These are phyloP conservation scores for Ascochyta viciae-villosae DNA, from an alignment of 2,329 filamentous ascomycete species.

Conservation along the genomic window DNA sequence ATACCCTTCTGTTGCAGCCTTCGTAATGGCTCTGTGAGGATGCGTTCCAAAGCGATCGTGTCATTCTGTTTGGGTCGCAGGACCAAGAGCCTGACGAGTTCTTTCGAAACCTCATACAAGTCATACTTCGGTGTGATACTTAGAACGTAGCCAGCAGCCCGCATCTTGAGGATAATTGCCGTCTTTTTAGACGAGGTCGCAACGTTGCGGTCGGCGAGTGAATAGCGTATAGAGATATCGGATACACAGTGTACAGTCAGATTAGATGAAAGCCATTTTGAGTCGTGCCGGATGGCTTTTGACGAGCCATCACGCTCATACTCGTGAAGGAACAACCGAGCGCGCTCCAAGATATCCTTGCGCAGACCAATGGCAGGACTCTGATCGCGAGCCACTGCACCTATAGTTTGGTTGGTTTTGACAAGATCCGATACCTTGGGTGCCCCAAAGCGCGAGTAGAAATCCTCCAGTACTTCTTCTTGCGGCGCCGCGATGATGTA, in stretches of 20 bases:
- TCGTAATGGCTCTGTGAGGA: constrained; percentile 83
- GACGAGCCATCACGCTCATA: constrained; percentile 69
- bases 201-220: constrained; percentile 74
- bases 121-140: constrained; percentile 80
- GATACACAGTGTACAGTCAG: constrained; percentile 79
- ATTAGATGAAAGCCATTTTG: constrained; percentile 89
- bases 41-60: constrained; percentile 87
- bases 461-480: constrained; percentile 83
- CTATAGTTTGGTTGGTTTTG: constrained; percentile 77
- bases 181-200: constrained; percentile 54
- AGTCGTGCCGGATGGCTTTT: constrained; percentile 78
- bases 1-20: constrained; percentile 87
- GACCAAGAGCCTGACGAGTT: constrained; percentile 81
- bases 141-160: constrained; percentile 70
- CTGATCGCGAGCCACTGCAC: constrained; percentile 70
- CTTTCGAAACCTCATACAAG: constrained; percentile 90
- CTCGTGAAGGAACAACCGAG: constrained; percentile 88
- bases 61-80: constrained; percentile 85
- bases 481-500: constrained; percentile 85
- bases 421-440: constrained; percentile 78
- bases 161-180: constrained; percentile 77
- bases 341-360: constrained; percentile 84
- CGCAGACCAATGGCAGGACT: constrained; percentile 72
- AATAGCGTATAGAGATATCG: constrained; percentile 77
- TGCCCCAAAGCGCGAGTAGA: constrained; percentile 84